Conservation (phyloP, 768 basidiomycete species). For the Hirschioporus abietinus region DNA sequence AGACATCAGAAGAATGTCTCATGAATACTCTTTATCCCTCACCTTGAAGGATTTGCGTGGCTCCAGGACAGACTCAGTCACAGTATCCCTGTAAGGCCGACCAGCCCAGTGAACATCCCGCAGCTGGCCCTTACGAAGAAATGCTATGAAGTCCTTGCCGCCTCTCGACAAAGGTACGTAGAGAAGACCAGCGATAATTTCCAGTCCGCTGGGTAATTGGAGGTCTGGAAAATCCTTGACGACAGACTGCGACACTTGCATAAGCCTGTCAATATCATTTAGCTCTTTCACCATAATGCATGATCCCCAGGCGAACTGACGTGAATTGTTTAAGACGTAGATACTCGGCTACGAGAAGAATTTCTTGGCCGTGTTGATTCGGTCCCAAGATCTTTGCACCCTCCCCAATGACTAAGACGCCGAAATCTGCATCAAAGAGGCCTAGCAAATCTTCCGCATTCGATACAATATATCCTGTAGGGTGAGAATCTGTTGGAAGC, state of each 20-base stretch:
- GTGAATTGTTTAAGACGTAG: slow-evolving; percentile 66
- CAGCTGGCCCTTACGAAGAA: slow-evolving; percentile 70
- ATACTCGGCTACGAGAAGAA: slow-evolving; percentile 75
- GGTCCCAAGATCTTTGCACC: slow-evolving; percentile 67
- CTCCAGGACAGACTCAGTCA: slow-evolving; percentile 43
- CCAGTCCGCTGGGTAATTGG: slow-evolving; percentile 48
- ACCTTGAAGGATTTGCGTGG: slow-evolving; percentile 73
- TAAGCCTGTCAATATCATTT: slow-evolving; percentile 34
- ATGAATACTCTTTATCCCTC: background rate
- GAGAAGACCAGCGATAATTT: slow-evolving; percentile 67
- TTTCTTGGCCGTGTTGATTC: slow-evolving; percentile 70
- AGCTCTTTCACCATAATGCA: background rate
- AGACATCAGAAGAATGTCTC: background rate
- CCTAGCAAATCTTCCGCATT: slow-evolving; percentile 74
- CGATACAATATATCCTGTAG: slow-evolving; percentile 74
- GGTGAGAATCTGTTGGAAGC: slow-evolving; percentile 58
- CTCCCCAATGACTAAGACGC: slow-evolving; percentile 66
- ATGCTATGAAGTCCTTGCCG: slow-evolving; percentile 77
- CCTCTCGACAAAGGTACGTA: slow-evolving; percentile 68
- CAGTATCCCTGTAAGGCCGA: slow-evolving; percentile 49
- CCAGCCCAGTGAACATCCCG: slow-evolving; percentile 78
- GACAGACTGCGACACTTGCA: slow-evolving; percentile 69
- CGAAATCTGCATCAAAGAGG: slow-evolving; percentile 75
- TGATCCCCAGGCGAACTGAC: slow-evolving; percentile 31
- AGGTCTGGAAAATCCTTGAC: slow-evolving; percentile 69